Evolutionary conservation across 495 filamentous ascomycete genomes (phyloP).

Genomic region (Podospora appendiculata): DNA sequence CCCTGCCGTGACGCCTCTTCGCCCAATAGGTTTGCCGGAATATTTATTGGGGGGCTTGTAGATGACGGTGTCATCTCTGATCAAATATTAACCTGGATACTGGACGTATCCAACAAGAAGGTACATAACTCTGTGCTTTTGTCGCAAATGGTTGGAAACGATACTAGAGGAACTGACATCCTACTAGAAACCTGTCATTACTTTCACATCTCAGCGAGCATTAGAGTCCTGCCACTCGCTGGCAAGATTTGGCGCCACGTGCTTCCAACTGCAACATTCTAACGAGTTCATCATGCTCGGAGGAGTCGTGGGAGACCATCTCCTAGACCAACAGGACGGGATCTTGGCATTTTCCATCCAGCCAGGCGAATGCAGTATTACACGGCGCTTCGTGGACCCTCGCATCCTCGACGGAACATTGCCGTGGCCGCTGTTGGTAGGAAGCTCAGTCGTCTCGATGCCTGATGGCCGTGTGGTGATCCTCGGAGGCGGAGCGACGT

Average conservation of each 20-base stretch:
- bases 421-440: slow-evolving; percentile 56
- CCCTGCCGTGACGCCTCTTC: slow-evolving; percentile 30
- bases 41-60: slow-evolving; percentile 60
- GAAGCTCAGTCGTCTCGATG: slow-evolving; percentile 40
- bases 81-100: slow-evolving; percentile 46
- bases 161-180: not conserved
- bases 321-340: slow-evolving; percentile 24
- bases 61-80: slow-evolving; percentile 48
- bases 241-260: slow-evolving; percentile 22
- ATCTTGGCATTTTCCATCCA: slow-evolving; percentile 15
- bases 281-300: slow-evolving; percentile 34
- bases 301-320: slow-evolving; percentile 35
- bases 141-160: not conserved
- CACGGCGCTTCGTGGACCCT: not conserved
- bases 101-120: slow-evolving; percentile 20
- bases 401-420: not conserved
- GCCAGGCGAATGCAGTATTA: slow-evolving; percentile 3
- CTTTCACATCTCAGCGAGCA: slow-evolving; percentile 1
- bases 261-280: slow-evolving; percentile 4
- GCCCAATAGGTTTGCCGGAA: slow-evolving; percentile 33
- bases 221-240: slow-evolving; percentile 6
- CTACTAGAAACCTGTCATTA: slow-evolving; percentile 16
- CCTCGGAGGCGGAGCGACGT: slow-evolving; percentile 76
- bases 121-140: not conserved
- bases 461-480: slow-evolving; percentile 44